phyloP scores from a whole-genome alignment of 2,329 filamentous ascomycete species.

The Sclerotinia spermophila region DNA sequence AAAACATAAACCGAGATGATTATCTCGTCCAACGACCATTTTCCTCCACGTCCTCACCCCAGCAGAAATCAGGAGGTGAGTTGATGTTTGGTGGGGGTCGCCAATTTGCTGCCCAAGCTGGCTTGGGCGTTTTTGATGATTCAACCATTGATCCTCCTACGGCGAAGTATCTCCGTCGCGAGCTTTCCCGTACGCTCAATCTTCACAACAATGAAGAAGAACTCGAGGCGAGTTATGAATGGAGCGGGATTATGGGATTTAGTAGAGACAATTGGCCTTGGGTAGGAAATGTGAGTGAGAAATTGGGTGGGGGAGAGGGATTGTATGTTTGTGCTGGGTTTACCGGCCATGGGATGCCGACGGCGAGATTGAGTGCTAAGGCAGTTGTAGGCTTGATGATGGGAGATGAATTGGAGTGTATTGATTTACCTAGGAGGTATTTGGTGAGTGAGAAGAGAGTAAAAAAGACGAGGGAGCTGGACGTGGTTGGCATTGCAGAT shows the following conservation, averaged over 20 bases:
- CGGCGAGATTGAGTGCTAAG: conserved; percentile 63
- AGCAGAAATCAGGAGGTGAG: conserved; percentile 43
- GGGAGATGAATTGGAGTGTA: conserved; percentile 39
- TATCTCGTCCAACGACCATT: conserved; percentile 70
- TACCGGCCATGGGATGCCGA: conserved; percentile 75
- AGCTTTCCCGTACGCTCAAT: conserved; percentile 31
- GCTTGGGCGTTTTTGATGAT: conserved; percentile 58
- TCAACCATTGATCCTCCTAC: conserved; percentile 50
- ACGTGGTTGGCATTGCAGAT: conserved; percentile 32
- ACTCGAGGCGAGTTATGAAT: conserved; percentile 49
- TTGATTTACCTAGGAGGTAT: conserved; percentile 46
- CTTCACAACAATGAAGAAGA: conserved; percentile 41
- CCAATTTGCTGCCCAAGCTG: conserved; percentile 49
- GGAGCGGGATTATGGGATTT: conserved; percentile 81
- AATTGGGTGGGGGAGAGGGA: conserved; percentile 49
- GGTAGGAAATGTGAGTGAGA: conserved; percentile 63
- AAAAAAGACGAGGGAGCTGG: conserved; percentile 26
- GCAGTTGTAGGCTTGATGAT: conserved; percentile 60
- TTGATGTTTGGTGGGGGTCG: conserved; percentile 71
- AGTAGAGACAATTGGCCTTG: conserved; percentile 64
- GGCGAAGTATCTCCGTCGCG: conserved; percentile 32
- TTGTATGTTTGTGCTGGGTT: conserved; percentile 65
- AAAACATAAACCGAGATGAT: conserved; percentile 55
- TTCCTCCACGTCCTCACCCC: conserved; percentile 33
- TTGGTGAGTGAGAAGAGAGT: conserved; percentile 28